Evolutionary conservation across 192 early-diverging fungal genomes (phyloP), one percentile per base, ranked within the genome.

Genomic region (Rhizoclosmatium sp.): DNA sequence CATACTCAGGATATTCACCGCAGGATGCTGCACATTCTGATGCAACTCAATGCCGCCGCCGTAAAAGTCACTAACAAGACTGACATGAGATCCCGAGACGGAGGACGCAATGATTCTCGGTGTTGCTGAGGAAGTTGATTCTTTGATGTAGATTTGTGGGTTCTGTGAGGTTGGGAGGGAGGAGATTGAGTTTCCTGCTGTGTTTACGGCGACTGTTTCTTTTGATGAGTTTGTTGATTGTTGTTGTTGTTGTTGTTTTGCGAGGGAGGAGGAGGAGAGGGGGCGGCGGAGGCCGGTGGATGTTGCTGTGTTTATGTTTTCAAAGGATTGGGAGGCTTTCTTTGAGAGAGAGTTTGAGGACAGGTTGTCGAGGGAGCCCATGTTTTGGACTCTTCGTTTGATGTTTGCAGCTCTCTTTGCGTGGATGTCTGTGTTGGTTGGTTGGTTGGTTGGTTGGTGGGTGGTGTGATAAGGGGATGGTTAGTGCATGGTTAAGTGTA

Each of bases 1-100:
- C 56, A 75, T 59, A 44, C 72, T 75, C 59, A 75, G 40, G 42
- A 75, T 75, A 62, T 75, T 75, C 14, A 75, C 72, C 4, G 72
- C 72, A n/a, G 72, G 72, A 62, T 75, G 72, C 19, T 75, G 72
- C 12, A 5, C 66, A 4, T 9, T 41, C 7, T 47, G n/a, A 40
- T 40, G 21, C 10, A 62, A 7, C 14, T 19, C 19, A 19, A 21
- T 7, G 9, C 39, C 39, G 4, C 21, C 19, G 60, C 21, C 60
- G 60, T 62, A 62, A 21, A 62, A 62, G 23, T 62, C 60, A 21
- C 21, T 31, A 7, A 62, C 60, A 21, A 62, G 19, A 40, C 39
- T 62, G 60, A 62, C 60, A 1, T 62, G 19, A 19, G 60, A 62
- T 62, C 21, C 5, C 0, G 60, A 62, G 21, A 40, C 21, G 39